Conservation (phyloP, 2,329 filamentous ascomycete genomes). For the Neonectria faginata region DNA sequence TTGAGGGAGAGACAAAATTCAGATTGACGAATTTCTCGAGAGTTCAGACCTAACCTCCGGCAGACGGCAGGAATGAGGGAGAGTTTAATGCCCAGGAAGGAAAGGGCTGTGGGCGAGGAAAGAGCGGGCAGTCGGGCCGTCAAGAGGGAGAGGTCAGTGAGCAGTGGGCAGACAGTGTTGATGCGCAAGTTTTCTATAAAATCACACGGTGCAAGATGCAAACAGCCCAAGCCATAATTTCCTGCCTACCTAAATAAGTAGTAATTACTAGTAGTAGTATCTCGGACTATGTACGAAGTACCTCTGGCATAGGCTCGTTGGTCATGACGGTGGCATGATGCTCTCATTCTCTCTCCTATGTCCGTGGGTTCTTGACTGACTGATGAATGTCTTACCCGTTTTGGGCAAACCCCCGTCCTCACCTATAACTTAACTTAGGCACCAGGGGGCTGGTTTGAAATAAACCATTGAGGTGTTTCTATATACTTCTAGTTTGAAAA, state of each 20-base stretch:
- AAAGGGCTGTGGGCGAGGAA: neutral
- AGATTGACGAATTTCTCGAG: neutral
- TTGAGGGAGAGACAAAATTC: neutral
- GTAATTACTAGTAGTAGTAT: too few species aligned
- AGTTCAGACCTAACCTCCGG: too few species aligned
- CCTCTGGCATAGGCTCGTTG: neutral
- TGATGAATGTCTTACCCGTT: neutral
- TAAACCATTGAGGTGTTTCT: neutral
- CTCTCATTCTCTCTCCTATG: neutral
- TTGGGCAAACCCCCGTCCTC: neutral
- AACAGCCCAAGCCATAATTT: neutral
- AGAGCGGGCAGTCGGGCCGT: conserved; percentile 5
- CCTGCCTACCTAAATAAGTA: too few species aligned
- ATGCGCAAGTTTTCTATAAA: neutral
- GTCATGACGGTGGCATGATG: conserved; percentile 13
- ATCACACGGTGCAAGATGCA: conserved; percentile 5
- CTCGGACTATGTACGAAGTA: too few species aligned
- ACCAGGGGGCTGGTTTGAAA: neutral
- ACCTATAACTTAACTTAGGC: neutral
- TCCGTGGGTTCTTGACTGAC: neutral
- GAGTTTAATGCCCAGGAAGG: neutral
- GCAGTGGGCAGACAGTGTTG: neutral
- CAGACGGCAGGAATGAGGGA: neutral
- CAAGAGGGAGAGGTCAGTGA: neutral
- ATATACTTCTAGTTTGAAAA: neutral